These are phyloP conservation scores for Diaporthe caulivora DNA, from an alignment of 2,329 filamentous ascomycete genomes.

Conservation along the genomic window DNA sequence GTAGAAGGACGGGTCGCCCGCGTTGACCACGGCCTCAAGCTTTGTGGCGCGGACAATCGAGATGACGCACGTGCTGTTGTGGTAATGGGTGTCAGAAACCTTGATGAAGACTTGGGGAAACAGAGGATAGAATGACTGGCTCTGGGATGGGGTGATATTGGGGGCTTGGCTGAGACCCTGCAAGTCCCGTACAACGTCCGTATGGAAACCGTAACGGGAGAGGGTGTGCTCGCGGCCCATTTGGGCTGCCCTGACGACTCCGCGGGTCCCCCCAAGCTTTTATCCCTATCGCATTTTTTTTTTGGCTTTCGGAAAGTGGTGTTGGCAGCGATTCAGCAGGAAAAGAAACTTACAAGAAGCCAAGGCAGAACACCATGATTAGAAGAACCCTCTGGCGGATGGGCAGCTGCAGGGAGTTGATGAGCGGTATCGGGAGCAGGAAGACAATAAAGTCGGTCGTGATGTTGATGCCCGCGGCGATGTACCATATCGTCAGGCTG, in stretches of 20 bases:
- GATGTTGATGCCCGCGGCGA: slow-evolving; percentile 50
- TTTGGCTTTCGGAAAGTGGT: neutral
- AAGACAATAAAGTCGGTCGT: slow-evolving; percentile 52
- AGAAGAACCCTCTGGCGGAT: slow-evolving; percentile 40
- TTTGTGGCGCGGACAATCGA: slow-evolving; percentile 51
- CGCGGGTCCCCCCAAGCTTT: neutral
- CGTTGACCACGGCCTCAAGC: slow-evolving; percentile 45
- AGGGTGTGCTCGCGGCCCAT: neutral
- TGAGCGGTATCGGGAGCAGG: slow-evolving; percentile 53
- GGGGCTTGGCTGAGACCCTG: slow-evolving; percentile 16
- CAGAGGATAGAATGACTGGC: neutral
- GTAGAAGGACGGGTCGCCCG: slow-evolving; percentile 50
- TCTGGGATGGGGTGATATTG: neutral
- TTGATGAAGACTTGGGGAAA: neutral
- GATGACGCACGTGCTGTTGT: slow-evolving; percentile 45
- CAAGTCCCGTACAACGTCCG: neutral
- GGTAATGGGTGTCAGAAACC: neutral
- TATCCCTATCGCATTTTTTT: neutral
- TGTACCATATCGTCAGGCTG: slow-evolving; percentile 43
- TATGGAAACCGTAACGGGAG: neutral
- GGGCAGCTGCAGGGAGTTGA: slow-evolving; percentile 51
- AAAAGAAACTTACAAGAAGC: slow-evolving; percentile 39
- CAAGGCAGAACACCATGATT: slow-evolving; percentile 42
- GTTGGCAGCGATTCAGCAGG: too few species aligned
- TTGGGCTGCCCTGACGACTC: neutral